A percentile compares a stretch with the other conserved stretches of the same genome.
Conservation (phyloP, 495 filamentous ascomycete genomes). For the Terfezia boudieri region DNA sequence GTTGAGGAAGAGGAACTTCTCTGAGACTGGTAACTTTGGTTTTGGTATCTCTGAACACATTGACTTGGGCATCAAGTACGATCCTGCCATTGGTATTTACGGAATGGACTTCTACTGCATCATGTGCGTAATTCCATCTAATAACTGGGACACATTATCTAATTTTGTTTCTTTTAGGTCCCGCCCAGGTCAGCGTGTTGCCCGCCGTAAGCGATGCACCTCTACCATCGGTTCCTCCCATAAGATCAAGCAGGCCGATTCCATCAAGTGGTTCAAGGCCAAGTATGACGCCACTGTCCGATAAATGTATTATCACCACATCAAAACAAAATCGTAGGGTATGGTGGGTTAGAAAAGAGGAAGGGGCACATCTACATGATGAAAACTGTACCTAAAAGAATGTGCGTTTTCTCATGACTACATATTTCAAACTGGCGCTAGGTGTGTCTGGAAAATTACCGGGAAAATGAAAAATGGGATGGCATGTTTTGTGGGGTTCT, state of each 20-base stretch:
- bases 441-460: too few species aligned
- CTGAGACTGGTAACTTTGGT: constrained; percentile 97
- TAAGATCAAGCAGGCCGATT: constrained; percentile 81
- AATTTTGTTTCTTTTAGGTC: constrained; percentile 29
- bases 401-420: too few species aligned
- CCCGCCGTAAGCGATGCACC: constrained; percentile 79
- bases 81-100: constrained; percentile 98
- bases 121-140: constrained; percentile 42
- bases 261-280: constrained; percentile 99
- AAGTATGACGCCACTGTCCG: constrained; percentile 96
- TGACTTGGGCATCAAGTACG: constrained; percentile 99
- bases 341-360: too few species aligned
- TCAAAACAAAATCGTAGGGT: too few species aligned
- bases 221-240: constrained; percentile 65
- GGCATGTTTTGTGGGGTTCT: too few species aligned
- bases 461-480: too few species aligned
- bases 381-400: too few species aligned
- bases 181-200: constrained; percentile 92
- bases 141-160: not conserved
- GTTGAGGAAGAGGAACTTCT: constrained; percentile 96
- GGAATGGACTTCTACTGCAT: constrained; percentile 99
- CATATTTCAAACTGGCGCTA: too few species aligned
- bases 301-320: constrained; percentile 27
- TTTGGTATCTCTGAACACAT: constrained; percentile 99
- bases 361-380: too few species aligned